A percentile compares a stretch with the other conserved stretches of the same genome.
These are phyloP conservation scores for Mycena crocata DNA, from an alignment of 768 basidiomycete genomes.

Conservation along the genomic window DNA sequence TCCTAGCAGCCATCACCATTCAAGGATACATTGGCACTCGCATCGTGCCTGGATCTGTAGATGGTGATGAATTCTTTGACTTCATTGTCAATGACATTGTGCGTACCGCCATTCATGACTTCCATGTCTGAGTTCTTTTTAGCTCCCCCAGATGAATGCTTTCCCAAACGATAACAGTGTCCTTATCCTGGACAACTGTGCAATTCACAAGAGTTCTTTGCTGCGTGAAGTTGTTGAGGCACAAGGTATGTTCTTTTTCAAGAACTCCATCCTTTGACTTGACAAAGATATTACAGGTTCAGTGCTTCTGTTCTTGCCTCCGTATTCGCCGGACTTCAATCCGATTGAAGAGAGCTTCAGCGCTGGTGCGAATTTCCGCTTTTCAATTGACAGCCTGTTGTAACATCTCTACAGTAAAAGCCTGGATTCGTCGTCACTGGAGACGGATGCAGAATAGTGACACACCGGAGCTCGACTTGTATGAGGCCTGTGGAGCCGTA, in stretches of 20 bases:
- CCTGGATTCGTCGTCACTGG: constrained; percentile 38
- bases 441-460: constrained; percentile 19
- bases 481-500: constrained; percentile 39
- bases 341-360: too few relatives aligned
- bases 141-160: too few relatives aligned
- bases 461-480: constrained; percentile 33
- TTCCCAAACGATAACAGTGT: constrained; percentile 40
- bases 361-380: too few relatives aligned
- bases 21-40: constrained; percentile 40
- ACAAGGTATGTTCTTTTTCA: constrained; percentile 2
- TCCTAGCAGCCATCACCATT: constrained; percentile 41
- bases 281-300: constrained; percentile 30
- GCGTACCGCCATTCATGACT: constrained; percentile 3
- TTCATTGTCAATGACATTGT: too few relatives aligned
- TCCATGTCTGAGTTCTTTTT: constrained; percentile 28
- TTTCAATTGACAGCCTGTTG: too few relatives aligned
- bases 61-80: constrained; percentile 42
- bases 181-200: constrained; percentile 46
- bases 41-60: constrained; percentile 43
- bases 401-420: constrained; percentile 38
- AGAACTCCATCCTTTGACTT: not conserved
- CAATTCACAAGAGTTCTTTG: constrained; percentile 40
- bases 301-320: constrained; percentile 42
- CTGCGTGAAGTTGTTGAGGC: constrained; percentile 39
- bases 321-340: constrained; percentile 51